Evolutionary conservation across 2,329 filamentous ascomycete genomes (phyloP).

Genomic region (Tolypocladium amazonense): DNA sequence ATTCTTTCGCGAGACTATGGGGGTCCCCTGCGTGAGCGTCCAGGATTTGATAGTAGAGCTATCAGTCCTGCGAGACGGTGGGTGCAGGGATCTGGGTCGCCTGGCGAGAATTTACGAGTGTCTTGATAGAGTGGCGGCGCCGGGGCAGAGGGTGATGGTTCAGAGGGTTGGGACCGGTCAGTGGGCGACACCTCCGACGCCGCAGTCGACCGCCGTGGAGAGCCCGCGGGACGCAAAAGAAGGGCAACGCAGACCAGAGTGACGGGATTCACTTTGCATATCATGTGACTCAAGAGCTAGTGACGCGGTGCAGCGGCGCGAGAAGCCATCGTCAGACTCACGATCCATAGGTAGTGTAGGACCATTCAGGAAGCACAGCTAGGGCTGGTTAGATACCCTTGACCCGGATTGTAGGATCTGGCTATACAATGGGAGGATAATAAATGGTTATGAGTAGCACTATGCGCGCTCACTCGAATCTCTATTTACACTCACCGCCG

Average conservation of each 20-base stretch:
- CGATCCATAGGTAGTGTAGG: neutral
- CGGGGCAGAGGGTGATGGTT: neutral
- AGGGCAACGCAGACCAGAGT: neutral
- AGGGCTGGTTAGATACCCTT: neutral
- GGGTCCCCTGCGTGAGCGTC: neutral
- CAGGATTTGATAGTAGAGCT: conserved; percentile 1
- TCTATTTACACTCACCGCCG: no score
- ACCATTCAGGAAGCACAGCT: neutral
- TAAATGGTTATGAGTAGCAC: no score
- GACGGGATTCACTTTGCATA: neutral
- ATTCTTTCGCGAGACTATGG: conserved; percentile 2
- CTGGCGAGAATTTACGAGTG: neutral
- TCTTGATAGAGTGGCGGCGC: neutral
- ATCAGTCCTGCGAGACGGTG: neutral
- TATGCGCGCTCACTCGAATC: no score
- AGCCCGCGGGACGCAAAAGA: neutral
- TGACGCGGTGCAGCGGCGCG: no score
- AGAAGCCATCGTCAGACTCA: no score
- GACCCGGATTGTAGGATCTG: neutral
- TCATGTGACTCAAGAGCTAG: no score
- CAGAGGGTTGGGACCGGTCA: neutral
- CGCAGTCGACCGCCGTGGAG: neutral
- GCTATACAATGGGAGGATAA: neutral
- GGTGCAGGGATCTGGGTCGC: neutral
- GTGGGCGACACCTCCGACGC: neutral